A percentile compares a stretch with the other conserved stretches of the same genome.
These are phyloP conservation scores for Ogataea wickerhamii DNA, from an alignment of 805 yeast species.

Conservation along the genomic window DNA sequence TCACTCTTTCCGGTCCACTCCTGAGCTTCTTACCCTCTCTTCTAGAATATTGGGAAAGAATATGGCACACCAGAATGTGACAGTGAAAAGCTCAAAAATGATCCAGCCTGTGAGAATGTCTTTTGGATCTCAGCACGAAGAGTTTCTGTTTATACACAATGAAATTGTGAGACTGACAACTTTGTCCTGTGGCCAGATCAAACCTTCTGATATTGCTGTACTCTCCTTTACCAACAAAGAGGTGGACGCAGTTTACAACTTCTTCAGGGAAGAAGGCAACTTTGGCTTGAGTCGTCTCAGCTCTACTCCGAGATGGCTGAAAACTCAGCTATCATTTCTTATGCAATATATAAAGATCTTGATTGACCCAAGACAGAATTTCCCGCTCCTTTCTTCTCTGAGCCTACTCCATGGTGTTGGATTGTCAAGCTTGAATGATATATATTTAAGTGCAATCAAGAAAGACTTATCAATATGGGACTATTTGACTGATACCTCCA, in stretches of 20 bases:
- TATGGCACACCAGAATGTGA: conserved; percentile 11
- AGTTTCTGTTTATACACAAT: conserved; percentile 38
- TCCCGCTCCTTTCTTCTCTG: conserved; percentile 25
- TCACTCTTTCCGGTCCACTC: conserved; percentile 61
- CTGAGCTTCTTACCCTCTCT: conserved; percentile 49
- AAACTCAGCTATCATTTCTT: conserved; percentile 40
- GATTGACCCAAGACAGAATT: conserved; percentile 28
- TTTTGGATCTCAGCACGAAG: conserved; percentile 33
- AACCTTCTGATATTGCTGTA: conserved; percentile 49
- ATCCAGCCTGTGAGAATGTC: conserved; percentile 24
- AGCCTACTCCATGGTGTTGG: conserved; percentile 24
- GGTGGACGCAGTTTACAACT: conserved; percentile 36
- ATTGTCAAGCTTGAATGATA: conserved; percentile 13
- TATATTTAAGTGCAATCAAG: conserved; percentile 17
- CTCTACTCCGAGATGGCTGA: conserved; percentile 51
- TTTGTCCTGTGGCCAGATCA: conserved; percentile 40
- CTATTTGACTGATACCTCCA: conserved; percentile 15
- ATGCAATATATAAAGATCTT: conserved; percentile 48
- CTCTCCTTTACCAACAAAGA: conserved; percentile 52
- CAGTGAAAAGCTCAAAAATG: conserved; percentile 18
- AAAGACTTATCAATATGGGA: conserved; percentile 23
- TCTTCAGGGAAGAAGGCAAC: conserved; percentile 37
- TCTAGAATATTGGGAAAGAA: conserved; percentile 24
- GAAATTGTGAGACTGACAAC: conserved; percentile 43
- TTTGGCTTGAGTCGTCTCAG: conserved; percentile 42